phyloP scores from a whole-genome alignment of 345 rosid genomes.

The Turritis glabra region DNA sequence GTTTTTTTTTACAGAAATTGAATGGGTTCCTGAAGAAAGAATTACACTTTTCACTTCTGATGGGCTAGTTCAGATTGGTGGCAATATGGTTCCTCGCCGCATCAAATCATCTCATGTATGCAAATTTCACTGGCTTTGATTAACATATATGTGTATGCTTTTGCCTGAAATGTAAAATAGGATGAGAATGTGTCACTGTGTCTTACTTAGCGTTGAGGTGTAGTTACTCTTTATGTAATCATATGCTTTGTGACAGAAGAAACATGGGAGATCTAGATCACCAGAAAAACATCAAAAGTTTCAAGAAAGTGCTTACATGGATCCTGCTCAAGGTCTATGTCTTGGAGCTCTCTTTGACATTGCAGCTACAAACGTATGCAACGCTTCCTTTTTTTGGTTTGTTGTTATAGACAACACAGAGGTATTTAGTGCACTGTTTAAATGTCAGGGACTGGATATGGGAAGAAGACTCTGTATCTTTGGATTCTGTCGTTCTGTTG shows the following conservation, averaged over 20 bases:
- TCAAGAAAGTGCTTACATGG: constrained; percentile 90
- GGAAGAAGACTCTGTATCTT: constrained; percentile 92
- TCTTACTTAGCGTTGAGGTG: not conserved
- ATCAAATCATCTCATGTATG: constrained; percentile 59
- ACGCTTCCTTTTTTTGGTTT: not conserved
- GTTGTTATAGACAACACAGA: not conserved
- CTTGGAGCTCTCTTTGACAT: constrained; percentile 90
- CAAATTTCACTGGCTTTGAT: not conserved
- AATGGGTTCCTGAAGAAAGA: constrained; percentile 87
- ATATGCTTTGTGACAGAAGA: constrained; percentile 50
- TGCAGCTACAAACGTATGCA: constrained; percentile 84
- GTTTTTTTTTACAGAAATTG: constrained; percentile 29
- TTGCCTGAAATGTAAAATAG: not conserved
- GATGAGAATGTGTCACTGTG: not conserved
- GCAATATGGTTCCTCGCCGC: constrained; percentile 77
- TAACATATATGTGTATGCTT: not conserved
- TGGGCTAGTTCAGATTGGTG: constrained; percentile 89
- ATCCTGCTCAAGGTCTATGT: constrained; percentile 78
- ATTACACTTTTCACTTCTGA: constrained; percentile 82
- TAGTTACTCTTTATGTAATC: not conserved
- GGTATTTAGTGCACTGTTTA: not conserved
- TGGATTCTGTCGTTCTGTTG: constrained; percentile 96
- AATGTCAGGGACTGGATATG: constrained; percentile 77
- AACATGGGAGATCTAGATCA: constrained; percentile 49
- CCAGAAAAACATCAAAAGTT: constrained; percentile 57